A percentile compares a stretch with the other conserved stretches of the same genome.
Evolutionary conservation across 139 green algal species (phyloP).

Genomic region (Chlorella sp.): DNA sequence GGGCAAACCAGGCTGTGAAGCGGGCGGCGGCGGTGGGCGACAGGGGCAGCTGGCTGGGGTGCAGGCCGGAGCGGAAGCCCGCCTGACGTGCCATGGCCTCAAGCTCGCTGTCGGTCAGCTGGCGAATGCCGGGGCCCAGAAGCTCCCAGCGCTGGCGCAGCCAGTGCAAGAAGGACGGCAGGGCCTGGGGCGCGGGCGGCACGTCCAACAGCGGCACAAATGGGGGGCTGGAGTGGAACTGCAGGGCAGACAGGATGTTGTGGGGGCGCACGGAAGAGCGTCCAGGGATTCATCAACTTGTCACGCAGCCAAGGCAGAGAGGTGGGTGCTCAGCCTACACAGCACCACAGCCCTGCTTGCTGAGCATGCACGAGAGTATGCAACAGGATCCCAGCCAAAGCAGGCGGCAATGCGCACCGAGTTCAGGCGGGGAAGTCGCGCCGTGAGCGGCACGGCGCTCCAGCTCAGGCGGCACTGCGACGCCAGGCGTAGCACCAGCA

Average conservation of each 20-base stretch:
- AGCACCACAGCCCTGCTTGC: not conserved
- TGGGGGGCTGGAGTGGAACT: not conserved
- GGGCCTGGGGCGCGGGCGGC: not conserved
- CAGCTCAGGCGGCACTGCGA: no score
- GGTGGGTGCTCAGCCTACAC: no score
- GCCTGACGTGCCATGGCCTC: not conserved
- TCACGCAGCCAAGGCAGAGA: not conserved
- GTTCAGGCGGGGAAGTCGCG: no score
- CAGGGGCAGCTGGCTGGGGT: not conserved
- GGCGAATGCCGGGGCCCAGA: not conserved
- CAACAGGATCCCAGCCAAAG: no score
- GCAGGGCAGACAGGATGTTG: not conserved
- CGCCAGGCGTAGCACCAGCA: no score
- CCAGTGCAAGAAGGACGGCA: not conserved
- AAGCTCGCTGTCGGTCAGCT: not conserved
- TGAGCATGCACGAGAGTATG: not conserved
- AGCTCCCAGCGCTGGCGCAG: constrained; percentile 1
- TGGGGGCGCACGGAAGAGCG: no score
- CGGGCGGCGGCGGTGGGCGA: not conserved
- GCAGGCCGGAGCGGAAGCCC: not conserved
- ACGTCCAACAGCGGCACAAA: not conserved
- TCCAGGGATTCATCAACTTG: not conserved
- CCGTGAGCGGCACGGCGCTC: no score
- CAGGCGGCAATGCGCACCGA: no score
- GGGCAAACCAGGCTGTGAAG: not conserved